Evolutionary conservation across 768 basidiomycete genomes (phyloP).

Genomic region (Phylloporus sp.): DNA sequence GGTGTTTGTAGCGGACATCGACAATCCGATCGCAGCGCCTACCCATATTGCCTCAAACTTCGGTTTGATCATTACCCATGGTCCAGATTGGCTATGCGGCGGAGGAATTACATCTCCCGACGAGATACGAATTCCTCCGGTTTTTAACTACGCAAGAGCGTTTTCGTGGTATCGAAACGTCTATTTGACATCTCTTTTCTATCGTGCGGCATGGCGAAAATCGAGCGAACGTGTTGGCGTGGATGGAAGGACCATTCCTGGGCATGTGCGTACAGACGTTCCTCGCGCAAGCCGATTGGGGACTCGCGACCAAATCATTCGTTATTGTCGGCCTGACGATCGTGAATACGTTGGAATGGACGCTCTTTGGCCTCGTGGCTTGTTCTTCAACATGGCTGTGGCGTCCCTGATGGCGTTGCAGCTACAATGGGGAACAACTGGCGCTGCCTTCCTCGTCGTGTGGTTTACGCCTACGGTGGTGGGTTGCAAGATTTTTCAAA

Average conservation of each 20-base stretch:
- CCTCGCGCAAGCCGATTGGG: conserved; percentile 20
- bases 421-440: conserved; percentile 31
- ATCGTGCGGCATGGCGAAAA: conserved; percentile 15
- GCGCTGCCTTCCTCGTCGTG: conserved; percentile 25
- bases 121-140: conserved; percentile 20
- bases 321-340: conserved; percentile 17
- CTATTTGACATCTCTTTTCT: conserved; percentile 15
- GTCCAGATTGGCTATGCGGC: background rate
- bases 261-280: background rate
- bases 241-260: background rate
- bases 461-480: conserved; percentile 30
- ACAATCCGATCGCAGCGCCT: background rate
- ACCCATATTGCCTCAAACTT: conserved; percentile 2
- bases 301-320: conserved; percentile 10
- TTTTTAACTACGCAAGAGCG: conserved; percentile 24
- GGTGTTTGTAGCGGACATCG: background rate
- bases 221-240: background rate
- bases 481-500: background rate
- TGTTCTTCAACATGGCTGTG: conserved; percentile 23
- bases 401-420: conserved; percentile 29
- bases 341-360: background rate
- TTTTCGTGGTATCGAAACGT: conserved; percentile 19
- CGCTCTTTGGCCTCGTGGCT: conserved; percentile 21
- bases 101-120: conserved; percentile 17
- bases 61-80: conserved; percentile 13